These are phyloP conservation scores for Boletus subparvulus DNA, from an alignment of 768 basidiomycete genomes.

Conservation along the genomic window DNA sequence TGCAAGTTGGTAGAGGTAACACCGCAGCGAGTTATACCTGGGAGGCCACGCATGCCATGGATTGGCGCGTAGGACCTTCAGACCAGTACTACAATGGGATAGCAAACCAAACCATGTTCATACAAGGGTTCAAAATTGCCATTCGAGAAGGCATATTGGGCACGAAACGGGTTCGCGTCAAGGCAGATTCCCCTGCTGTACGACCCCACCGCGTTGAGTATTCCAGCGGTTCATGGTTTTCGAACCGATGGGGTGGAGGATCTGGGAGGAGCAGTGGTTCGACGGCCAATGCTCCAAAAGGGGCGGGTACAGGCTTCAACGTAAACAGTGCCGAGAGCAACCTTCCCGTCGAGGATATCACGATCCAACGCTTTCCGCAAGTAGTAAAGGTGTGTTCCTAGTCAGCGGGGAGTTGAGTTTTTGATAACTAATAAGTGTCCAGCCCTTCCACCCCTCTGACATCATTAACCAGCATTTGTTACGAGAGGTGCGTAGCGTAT, in stretches of 20 bases:
- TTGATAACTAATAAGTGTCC: neutral
- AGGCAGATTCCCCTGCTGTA: neutral
- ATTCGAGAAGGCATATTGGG: constrained; percentile 1
- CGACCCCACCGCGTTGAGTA: neutral
- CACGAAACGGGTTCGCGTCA: constrained; percentile 1
- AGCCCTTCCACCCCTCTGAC: constrained; percentile 14
- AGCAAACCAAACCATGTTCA: constrained; percentile 23
- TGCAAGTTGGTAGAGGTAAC: constrained; percentile 10
- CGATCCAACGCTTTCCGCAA: constrained; percentile 1
- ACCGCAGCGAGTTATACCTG: constrained; percentile 12
- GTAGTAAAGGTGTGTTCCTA: neutral
- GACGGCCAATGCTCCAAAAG: neutral
- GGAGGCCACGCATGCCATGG: constrained; percentile 8
- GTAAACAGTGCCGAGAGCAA: neutral
- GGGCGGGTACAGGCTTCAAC: neutral
- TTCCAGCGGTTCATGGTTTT: neutral
- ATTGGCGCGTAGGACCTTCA: constrained; percentile 7
- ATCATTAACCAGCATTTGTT: constrained; percentile 9
- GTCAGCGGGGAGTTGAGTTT: neutral
- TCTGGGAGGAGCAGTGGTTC: neutral
- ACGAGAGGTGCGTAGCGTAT: neutral
- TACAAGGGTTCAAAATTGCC: constrained; percentile 22
- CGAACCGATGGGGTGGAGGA: neutral
- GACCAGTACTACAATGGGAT: constrained; percentile 2
- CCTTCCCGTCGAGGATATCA: neutral